Percentiles rank a stretch among this genome's conserved stretches.
Conservation (phyloP, 768 basidiomycete species). For the Hebeloma cylindrosporum region DNA sequence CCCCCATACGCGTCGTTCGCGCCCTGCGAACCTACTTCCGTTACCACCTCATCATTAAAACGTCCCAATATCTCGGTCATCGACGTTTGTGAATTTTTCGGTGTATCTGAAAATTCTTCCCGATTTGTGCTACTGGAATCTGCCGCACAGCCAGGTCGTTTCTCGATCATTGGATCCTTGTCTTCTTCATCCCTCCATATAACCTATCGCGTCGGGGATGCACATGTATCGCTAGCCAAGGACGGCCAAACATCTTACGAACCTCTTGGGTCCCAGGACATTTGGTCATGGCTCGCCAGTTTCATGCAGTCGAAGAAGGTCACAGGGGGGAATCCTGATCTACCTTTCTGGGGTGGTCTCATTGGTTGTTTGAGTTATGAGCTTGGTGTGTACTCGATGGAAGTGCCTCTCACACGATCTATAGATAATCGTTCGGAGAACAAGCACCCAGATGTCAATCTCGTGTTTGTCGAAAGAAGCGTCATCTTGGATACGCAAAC, state of each 20-base stretch:
- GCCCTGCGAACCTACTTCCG: slow-evolving; percentile 19
- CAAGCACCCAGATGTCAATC: slow-evolving; percentile 68
- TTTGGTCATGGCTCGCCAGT: slow-evolving; percentile 75
- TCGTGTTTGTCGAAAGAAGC: slow-evolving; percentile 78
- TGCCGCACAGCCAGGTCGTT: slow-evolving; percentile 71
- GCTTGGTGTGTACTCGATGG: slow-evolving; percentile 60
- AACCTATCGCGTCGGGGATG: slow-evolving; percentile 54
- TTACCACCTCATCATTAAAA: slow-evolving; percentile 40
- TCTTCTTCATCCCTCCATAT: slow-evolving; percentile 54
- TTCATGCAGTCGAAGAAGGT: slow-evolving; percentile 62
- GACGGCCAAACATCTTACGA: slow-evolving; percentile 37
- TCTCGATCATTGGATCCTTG: slow-evolving; percentile 70
- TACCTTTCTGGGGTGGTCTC: slow-evolving; percentile 86
- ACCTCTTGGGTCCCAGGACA: slow-evolving; percentile 47
- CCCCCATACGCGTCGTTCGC: slow-evolving; percentile 26
- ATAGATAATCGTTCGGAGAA: slow-evolving; percentile 16
- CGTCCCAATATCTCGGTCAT: slow-evolving; percentile 43
- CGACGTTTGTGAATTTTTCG: slow-evolving; percentile 60
- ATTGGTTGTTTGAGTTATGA: slow-evolving; percentile 81
- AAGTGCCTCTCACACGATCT: slow-evolving; percentile 38
- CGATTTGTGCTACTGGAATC: slow-evolving; percentile 77
- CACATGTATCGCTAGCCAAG: slow-evolving; percentile 44
- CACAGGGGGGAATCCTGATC: slow-evolving; percentile 44
- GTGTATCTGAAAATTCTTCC: slow-evolving; percentile 53
- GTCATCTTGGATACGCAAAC: slow-evolving; percentile 61